A percentile compares a stretch with the other conserved stretches of the same genome.
phyloP scores from a whole-genome alignment of 345 rosid genomes.

The Eucalyptus victrix region DNA sequence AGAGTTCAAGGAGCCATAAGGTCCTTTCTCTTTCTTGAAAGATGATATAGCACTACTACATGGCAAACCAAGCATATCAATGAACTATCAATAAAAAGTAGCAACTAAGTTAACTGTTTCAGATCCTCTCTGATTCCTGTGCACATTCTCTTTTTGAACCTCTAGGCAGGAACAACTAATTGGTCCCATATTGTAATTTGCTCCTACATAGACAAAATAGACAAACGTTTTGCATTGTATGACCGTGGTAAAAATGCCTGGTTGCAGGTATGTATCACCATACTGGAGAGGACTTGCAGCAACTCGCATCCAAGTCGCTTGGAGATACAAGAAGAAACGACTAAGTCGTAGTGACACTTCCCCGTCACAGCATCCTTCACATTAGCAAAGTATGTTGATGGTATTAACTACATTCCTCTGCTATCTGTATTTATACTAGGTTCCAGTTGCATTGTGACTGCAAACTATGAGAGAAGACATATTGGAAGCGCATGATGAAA shows the following conservation, averaged over 20 bases:
- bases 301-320: conserved; percentile 55
- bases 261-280: conserved; percentile 60
- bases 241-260: not conserved
- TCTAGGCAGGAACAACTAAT: not conserved
- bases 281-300: conserved; percentile 70
- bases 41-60: not conserved
- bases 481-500: not conserved
- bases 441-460: not conserved
- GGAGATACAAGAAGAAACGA: conserved; percentile 69
- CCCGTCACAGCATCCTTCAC: not conserved
- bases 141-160: not conserved
- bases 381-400: not conserved
- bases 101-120: not conserved
- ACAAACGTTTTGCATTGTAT: not conserved
- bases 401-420: not conserved
- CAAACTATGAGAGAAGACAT: not conserved
- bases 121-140: not conserved
- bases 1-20: conserved; percentile 84
- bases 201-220: not conserved
- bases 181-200: not conserved
- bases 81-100: not conserved
- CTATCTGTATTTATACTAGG: not conserved
- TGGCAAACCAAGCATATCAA: not conserved
- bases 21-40: conserved; percentile 3
- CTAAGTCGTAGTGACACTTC: conserved; percentile 6